A percentile compares a stretch with the other conserved stretches of the same genome.
Evolutionary conservation across 805 yeast species (phyloP).

Genomic region (Tetrapisispora pingtungensis): DNA sequence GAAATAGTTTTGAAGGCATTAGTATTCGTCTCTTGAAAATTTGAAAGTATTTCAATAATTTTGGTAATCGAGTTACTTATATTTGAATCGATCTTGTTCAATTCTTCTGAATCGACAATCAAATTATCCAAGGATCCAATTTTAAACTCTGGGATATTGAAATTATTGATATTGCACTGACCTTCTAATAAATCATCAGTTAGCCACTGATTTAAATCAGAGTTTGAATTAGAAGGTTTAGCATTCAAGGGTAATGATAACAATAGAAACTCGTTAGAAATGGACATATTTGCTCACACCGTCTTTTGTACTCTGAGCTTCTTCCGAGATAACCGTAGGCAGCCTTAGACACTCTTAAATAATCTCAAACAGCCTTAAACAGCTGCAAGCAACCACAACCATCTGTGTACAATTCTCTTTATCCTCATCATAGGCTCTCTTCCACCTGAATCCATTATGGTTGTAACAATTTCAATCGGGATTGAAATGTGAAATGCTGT

Average conservation of each 20-base stretch:
- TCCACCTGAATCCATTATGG: no score
- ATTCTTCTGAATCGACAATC: conserved; percentile 84
- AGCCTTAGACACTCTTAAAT: no score
- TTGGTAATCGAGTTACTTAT: conserved; percentile 60
- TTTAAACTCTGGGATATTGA: conserved; percentile 74
- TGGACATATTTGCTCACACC: conserved; percentile 11
- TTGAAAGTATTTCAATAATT: conserved; percentile 59
- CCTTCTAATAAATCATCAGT: conserved; percentile 48
- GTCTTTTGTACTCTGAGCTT: background rate
- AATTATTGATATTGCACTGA: conserved; percentile 43
- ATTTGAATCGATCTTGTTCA: conserved; percentile 72
- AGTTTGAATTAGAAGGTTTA: conserved; percentile 40
- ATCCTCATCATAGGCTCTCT: no score
- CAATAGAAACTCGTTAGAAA: conserved; percentile 33
- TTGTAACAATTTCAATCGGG: no score
- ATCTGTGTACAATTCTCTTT: no score
- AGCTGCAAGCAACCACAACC: no score
- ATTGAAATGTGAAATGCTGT: no score
- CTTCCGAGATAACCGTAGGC: no score
- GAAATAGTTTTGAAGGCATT: conserved; percentile 43
- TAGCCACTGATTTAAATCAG: conserved; percentile 40
- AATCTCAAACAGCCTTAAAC: no score
- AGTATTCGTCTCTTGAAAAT: conserved; percentile 35
- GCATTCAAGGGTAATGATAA: conserved; percentile 48
- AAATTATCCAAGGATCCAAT: conserved; percentile 90